Percentiles rank a stretch among this genome's conserved stretches.
These are phyloP conservation scores for Kandelia obovata DNA, from an alignment of 345 rosid species.

Conservation along the genomic window DNA sequence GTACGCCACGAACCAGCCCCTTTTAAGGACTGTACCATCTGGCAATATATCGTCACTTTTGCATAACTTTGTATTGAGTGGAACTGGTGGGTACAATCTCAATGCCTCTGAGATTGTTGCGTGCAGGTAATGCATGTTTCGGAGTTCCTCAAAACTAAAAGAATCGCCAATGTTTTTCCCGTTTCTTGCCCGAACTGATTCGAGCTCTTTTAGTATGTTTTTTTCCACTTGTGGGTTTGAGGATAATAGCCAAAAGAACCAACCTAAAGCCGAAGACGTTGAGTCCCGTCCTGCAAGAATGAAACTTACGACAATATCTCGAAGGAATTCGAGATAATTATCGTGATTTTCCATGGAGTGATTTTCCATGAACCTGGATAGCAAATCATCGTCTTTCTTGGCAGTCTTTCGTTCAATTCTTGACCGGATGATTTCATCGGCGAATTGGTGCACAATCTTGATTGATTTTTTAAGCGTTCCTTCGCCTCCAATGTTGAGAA, in stretches of 20 bases:
- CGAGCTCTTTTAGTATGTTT: conserved; percentile 12
- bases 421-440: conserved; percentile 13
- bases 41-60: conserved; percentile 14
- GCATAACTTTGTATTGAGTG: conserved; percentile 10
- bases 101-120: conserved; percentile 20
- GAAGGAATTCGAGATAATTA: conserved; percentile 10
- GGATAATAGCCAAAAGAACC: conserved; percentile 24
- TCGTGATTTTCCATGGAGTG: neutral
- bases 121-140: conserved; percentile 12
- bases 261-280: conserved; percentile 14
- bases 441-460: conserved; percentile 13
- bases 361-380: conserved; percentile 15
- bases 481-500: conserved; percentile 12
- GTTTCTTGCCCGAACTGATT: neutral
- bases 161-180: neutral
- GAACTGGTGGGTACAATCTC: conserved; percentile 9
- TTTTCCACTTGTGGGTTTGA: conserved; percentile 10
- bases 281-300: conserved; percentile 26
- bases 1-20: conserved; percentile 14
- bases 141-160: conserved; percentile 10
- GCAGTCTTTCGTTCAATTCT: neutral
- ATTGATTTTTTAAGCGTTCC: conserved; percentile 4
- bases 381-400: conserved; percentile 14
- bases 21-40: conserved; percentile 10
- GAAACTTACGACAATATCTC: conserved; percentile 22